phyloP scores from a whole-genome alignment of 257 asterid genomes.

The Nicotiana sylvestris region DNA sequence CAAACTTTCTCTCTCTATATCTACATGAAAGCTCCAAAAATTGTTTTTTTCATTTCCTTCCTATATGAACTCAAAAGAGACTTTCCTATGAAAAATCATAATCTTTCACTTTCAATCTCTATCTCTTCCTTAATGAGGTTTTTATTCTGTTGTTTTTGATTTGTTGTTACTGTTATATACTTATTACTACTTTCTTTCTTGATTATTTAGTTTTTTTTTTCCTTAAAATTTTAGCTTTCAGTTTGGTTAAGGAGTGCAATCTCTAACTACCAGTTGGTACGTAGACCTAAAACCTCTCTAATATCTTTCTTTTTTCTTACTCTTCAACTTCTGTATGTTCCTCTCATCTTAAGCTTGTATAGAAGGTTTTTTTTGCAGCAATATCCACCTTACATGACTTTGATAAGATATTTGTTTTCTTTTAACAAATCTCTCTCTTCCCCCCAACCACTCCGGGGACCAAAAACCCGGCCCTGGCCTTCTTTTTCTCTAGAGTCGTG shows the following conservation, averaged over 20 bases:
- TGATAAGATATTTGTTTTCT: neutral
- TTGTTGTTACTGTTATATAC: slow-evolving; percentile 25
- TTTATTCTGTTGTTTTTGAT: slow-evolving; percentile 9
- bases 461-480: no score
- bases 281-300: slow-evolving; percentile 65
- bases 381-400: slow-evolving; percentile 35
- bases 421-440: neutral
- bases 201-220: slow-evolving; percentile 45
- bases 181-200: slow-evolving; percentile 27
- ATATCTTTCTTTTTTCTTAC: slow-evolving; percentile 21
- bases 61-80: slow-evolving; percentile 6
- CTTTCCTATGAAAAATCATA: slow-evolving; percentile 31
- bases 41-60: slow-evolving; percentile 17
- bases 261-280: slow-evolving; percentile 98
- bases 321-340: slow-evolving; percentile 15
- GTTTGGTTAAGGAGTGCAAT: slow-evolving; percentile 89
- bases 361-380: slow-evolving; percentile 27
- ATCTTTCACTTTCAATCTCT: slow-evolving; percentile 22
- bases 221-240: slow-evolving; percentile 34
- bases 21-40: slow-evolving; percentile 35
- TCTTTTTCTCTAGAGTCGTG: no score
- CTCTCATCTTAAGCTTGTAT: slow-evolving; percentile 33
- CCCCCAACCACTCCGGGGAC: no score
- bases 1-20: slow-evolving; percentile 24
- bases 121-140: slow-evolving; percentile 19